Conservation (phyloP, 164 flowering plant species). For the Buxus sempervirens region DNA sequence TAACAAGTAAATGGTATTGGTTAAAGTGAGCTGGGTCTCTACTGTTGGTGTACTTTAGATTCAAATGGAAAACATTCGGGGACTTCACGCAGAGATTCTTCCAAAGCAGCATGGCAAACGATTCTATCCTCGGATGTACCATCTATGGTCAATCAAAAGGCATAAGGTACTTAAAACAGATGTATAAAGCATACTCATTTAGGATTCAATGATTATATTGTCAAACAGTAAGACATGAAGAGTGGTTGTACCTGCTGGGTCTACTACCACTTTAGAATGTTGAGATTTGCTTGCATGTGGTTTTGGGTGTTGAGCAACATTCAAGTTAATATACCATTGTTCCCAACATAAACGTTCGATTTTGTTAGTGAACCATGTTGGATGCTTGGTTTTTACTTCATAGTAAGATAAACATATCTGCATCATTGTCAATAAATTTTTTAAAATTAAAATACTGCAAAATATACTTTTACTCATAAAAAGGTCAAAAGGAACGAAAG, state of each 20-base stretch:
- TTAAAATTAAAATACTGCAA: too few species aligned
- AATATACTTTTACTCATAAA: too few species aligned
- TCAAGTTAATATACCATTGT: constrained; percentile 88
- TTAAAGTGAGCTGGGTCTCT: too few species aligned
- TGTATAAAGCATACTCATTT: not conserved
- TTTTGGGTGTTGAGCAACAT: constrained; percentile 64
- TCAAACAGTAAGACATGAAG: not conserved
- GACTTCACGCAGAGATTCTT: constrained; percentile 79
- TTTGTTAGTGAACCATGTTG: constrained; percentile 83
- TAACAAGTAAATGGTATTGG: too few species aligned
- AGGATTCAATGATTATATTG: not conserved
- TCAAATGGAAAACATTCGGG: too few species aligned
- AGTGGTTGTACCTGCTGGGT: constrained; percentile 59
- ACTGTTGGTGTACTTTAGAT: too few species aligned
- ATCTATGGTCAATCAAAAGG: constrained; percentile 34
- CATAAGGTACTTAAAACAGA: not conserved
- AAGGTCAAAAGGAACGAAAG: not conserved
- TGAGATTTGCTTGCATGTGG: constrained; percentile 63
- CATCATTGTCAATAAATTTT: constrained; percentile 3
- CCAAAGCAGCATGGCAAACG: constrained; percentile 65
- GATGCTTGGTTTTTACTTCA: constrained; percentile 83
- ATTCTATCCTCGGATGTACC: constrained; percentile 60
- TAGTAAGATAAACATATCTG: constrained; percentile 91
- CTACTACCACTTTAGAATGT: constrained; percentile 63
- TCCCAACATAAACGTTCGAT: constrained; percentile 89